These are phyloP conservation scores for Albugo laibachii DNA, from an alignment of 352 stramenopile species.

Conservation along the genomic window DNA sequence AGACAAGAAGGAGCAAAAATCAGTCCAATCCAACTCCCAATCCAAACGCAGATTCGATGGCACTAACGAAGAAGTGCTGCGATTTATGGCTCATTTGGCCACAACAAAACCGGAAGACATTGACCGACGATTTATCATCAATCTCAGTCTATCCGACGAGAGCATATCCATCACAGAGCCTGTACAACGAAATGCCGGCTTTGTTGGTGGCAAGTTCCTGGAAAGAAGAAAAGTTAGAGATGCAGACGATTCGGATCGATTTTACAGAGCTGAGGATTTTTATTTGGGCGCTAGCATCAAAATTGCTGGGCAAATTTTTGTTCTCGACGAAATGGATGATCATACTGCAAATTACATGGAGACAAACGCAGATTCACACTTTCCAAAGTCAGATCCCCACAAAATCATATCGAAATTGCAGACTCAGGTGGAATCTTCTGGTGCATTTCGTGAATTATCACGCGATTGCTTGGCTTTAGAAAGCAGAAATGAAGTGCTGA, in stretches of 20 bases:
- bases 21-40: conserved; percentile 24
- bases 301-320: conserved; percentile 43
- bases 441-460: conserved; percentile 12
- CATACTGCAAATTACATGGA: conserved; percentile 77
- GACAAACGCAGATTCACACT: conserved; percentile 19
- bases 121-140: conserved; percentile 53
- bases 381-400: conserved; percentile 44
- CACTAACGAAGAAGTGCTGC: conserved; percentile 53
- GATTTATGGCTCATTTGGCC: conserved; percentile 55
- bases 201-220: conserved; percentile 54
- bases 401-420: conserved; percentile 39
- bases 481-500: conserved; percentile 13
- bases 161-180: conserved; percentile 63
- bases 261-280: conserved; percentile 45
- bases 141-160: conserved; percentile 50
- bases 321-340: conserved; percentile 71
- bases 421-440: conserved; percentile 20
- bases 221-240: conserved; percentile 52
- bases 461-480: conserved; percentile 13
- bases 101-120: conserved; percentile 42
- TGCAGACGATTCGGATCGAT: conserved; percentile 17
- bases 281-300: conserved; percentile 41
- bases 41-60: conserved; percentile 4
- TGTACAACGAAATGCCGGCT: conserved; percentile 48
- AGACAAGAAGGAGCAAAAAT: conserved; percentile 69